phyloP scores from a whole-genome alignment of 1,284 basidiomycete genomes.

The Apiotrichum gamsii region DNA sequence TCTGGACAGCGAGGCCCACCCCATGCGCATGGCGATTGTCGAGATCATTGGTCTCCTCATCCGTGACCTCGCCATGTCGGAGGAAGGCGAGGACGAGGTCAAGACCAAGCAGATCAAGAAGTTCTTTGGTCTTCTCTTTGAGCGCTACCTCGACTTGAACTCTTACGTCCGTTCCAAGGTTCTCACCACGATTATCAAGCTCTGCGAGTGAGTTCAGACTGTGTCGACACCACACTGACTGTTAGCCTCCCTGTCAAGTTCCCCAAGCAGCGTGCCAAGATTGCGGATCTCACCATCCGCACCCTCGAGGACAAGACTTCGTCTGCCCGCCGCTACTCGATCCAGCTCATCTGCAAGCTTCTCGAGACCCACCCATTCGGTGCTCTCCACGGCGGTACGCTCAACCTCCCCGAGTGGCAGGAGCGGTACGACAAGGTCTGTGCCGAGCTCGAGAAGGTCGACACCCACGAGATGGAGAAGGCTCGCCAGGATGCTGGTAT shows the following conservation, averaged over 20 bases:
- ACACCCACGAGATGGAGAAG: conserved; percentile 53
- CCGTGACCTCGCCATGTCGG: conserved; percentile 61
- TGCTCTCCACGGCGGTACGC: conserved; percentile 71
- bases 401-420: conserved; percentile 70
- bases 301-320: conserved; percentile 88
- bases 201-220: conserved; percentile 58
- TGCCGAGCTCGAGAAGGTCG: conserved; percentile 56
- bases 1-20: conserved; percentile 92
- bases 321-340: conserved; percentile 77
- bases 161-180: conserved; percentile 89
- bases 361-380: conserved; percentile 88
- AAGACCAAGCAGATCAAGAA: conserved; percentile 74
- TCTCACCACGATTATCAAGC: conserved; percentile 65
- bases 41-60: conserved; percentile 80
- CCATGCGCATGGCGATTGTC: conserved; percentile 88
- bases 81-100: conserved; percentile 56
- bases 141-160: conserved; percentile 80
- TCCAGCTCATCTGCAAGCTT: conserved; percentile 68
- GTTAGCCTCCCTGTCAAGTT: conserved; percentile 74
- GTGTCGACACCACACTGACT: conserved; percentile 57
- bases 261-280: conserved; percentile 73
- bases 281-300: conserved; percentile 68
- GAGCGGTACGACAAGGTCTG: conserved; percentile 56
- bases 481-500: conserved; percentile 42
- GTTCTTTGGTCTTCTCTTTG: conserved; percentile 76